phyloP scores from a whole-genome alignment of 441 rosid genomes.

The Rhodomyrtus psidioides region DNA sequence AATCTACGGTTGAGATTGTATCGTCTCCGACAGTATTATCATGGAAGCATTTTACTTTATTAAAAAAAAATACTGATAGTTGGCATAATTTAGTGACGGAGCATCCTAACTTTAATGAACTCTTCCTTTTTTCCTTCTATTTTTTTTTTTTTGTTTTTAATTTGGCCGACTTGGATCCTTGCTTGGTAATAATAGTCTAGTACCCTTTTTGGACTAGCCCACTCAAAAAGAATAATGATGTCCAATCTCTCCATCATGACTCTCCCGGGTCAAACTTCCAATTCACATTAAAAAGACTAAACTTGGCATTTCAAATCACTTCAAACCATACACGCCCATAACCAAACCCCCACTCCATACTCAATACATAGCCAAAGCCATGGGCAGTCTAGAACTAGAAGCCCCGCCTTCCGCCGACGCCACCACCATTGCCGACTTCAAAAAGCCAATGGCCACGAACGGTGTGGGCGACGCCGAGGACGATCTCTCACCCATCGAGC shows the following conservation, averaged over 20 bases:
- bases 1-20: no score
- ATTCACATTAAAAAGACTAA: neutral
- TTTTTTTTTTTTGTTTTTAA: neutral
- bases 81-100: neutral
- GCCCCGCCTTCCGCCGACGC: neutral
- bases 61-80: neutral
- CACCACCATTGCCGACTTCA: neutral
- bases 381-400: neutral
- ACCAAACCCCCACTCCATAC: neutral
- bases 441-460: neutral
- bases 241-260: neutral
- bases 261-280: neutral
- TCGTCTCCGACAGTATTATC: no score
- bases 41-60: no score
- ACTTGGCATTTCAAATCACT: neutral
- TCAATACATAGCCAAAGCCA: neutral
- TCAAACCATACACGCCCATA: neutral
- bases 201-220: neutral
- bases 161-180: neutral
- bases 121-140: neutral
- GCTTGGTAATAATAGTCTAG: neutral
- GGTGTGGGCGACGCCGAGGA: neutral
- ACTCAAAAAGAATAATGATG: neutral
- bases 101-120: neutral
- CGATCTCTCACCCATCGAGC: neutral